Conservation (phyloP, 768 basidiomycete genomes). For the Kwoniella dejecticola region DNA sequence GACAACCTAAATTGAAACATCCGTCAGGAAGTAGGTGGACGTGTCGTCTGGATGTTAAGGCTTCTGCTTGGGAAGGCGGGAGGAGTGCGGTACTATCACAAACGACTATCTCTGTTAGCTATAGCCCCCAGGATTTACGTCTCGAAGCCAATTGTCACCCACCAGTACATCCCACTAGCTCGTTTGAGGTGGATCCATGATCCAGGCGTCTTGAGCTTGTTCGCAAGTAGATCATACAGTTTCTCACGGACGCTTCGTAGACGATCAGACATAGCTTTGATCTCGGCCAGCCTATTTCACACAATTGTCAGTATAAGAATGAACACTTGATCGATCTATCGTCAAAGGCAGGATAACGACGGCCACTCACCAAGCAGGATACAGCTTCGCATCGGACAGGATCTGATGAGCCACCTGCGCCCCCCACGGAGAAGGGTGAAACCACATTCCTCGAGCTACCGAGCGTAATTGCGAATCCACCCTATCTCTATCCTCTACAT, state of each 20-base stretch:
- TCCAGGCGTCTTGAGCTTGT: conserved; percentile 84
- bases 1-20: conserved; percentile 51
- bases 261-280: conserved; percentile 92
- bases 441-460: conserved; percentile 46
- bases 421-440: conserved; percentile 54
- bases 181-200: conserved; percentile 92
- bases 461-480: conserved; percentile 53
- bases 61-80: conserved; percentile 33
- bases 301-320: neutral
- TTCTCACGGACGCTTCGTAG: conserved; percentile 90
- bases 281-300: conserved; percentile 68
- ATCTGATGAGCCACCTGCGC: conserved; percentile 59
- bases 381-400: conserved; percentile 71
- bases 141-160: conserved; percentile 33
- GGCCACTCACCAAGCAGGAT: conserved; percentile 75
- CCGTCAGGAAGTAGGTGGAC: conserved; percentile 52
- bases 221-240: conserved; percentile 73
- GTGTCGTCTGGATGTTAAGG: conserved; percentile 42
- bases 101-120: no score
- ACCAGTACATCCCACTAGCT: conserved; percentile 99
- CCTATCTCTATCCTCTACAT: conserved; percentile 39
- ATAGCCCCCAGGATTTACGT: no score
- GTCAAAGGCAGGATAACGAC: no score
- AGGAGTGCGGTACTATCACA: conserved; percentile 42
- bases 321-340: no score